phyloP scores from a whole-genome alignment of 208 protist genomes.

The Novymonas esmeraldas region DNA sequence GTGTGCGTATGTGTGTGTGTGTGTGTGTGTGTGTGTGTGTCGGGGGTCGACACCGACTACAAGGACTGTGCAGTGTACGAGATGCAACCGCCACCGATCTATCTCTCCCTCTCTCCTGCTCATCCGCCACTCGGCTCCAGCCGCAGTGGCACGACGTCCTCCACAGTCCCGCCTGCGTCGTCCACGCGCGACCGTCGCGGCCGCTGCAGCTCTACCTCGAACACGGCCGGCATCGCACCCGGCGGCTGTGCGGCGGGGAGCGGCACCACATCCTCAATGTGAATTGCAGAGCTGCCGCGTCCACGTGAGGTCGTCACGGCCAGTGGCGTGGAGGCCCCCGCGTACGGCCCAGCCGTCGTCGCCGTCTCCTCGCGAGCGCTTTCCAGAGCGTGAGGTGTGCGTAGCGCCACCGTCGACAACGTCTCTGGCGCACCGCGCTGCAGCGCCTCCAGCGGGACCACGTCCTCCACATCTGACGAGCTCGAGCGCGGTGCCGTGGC shows the following conservation, averaged over 20 bases:
- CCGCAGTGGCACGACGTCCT: slow-evolving; percentile 59
- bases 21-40: background rate
- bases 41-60: no score
- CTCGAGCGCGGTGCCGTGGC: background rate
- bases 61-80: background rate
- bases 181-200: slow-evolving; percentile 10
- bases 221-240: slow-evolving; percentile 5
- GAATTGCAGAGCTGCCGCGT: no score
- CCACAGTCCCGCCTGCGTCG: slow-evolving; percentile 36
- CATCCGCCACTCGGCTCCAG: no score
- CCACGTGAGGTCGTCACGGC: no score
- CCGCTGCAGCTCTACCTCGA: slow-evolving; percentile 16
- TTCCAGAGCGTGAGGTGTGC: no score
- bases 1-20: background rate
- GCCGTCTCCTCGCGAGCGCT: no score
- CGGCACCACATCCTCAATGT: background rate
- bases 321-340: no score
- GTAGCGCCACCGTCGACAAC: no score
- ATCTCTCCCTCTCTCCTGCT: background rate
- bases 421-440: no score
- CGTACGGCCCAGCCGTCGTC: no score
- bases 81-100: background rate
- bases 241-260: background rate
- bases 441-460: slow-evolving; percentile 15
- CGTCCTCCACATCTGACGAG: slow-evolving; percentile 29